These are phyloP conservation scores for Penicillium sp. DNA, from an alignment of 2,329 filamentous ascomycete genomes.

Conservation along the genomic window DNA sequence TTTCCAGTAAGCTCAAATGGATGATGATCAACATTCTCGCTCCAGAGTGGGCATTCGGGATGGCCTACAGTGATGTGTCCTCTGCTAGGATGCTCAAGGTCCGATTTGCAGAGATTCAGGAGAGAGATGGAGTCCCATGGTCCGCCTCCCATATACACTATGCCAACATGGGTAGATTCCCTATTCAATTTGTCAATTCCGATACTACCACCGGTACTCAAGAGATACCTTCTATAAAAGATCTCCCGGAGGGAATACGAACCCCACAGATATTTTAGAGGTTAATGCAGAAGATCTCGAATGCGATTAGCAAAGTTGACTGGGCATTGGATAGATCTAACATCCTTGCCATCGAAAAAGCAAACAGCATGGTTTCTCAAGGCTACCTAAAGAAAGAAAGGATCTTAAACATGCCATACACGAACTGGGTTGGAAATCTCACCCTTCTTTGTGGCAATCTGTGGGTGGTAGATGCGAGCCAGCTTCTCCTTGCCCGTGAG, in stretches of 20 bases:
- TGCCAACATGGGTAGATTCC: constrained; percentile 2
- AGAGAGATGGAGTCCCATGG: not conserved
- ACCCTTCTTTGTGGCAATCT: not conserved
- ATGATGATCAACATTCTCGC: not conserved
- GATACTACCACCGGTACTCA: not conserved
- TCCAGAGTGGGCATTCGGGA: not conserved
- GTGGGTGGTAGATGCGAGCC: not conserved
- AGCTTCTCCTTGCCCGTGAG: not conserved
- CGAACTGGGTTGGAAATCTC: not conserved
- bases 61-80: not conserved
- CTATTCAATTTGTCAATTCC: not conserved
- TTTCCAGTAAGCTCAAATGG: not conserved
- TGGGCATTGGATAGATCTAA: not conserved
- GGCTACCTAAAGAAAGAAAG: not conserved
- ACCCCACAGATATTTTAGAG: not conserved
- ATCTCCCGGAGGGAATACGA: not conserved
- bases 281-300: not conserved
- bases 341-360: not conserved
- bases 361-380: not conserved
- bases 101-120: not conserved
- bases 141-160: not conserved
- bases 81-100: not conserved
- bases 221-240: not conserved
- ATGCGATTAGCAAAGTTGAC: not conserved
- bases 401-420: not conserved